These are phyloP conservation scores for Penicillium sp. DNA, from an alignment of 2,329 filamentous ascomycete species.

Conservation along the genomic window DNA sequence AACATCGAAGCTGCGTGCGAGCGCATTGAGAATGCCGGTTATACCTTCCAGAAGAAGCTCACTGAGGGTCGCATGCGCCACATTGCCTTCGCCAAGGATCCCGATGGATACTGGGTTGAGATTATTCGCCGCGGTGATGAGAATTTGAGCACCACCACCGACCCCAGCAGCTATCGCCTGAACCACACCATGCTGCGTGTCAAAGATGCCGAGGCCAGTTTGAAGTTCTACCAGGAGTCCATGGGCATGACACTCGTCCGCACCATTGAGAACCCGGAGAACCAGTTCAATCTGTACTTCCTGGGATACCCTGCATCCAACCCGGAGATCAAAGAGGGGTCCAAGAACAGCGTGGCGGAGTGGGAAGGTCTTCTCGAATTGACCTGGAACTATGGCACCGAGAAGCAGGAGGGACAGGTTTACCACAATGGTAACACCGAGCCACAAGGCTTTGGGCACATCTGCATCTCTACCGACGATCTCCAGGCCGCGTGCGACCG, in stretches of 20 bases:
- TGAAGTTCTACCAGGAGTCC: constrained; percentile 80
- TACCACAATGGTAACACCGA: constrained; percentile 93
- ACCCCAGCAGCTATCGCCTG: constrained; percentile 71
- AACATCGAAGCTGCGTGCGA: constrained; percentile 87
- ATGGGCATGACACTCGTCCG: constrained; percentile 85
- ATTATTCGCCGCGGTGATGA: constrained; percentile 69
- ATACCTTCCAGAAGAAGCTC: constrained; percentile 93
- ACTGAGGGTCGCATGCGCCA: constrained; percentile 81
- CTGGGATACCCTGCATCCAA: constrained; percentile 71
- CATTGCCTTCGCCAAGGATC: constrained; percentile 89
- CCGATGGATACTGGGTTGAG: constrained; percentile 74
- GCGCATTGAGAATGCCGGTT: constrained; percentile 84
- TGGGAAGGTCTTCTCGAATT: constrained; percentile 86
- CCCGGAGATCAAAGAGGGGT: constrained; percentile 51
- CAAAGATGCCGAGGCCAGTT: constrained; percentile 73
- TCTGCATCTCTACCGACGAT: constrained; percentile 85
- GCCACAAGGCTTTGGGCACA: constrained; percentile 92
- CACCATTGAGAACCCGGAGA: constrained; percentile 67
- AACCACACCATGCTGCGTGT: constrained; percentile 80
- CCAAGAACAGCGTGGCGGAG: constrained; percentile 61
- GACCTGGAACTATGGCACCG: constrained; percentile 76
- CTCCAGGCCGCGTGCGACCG: constrained; percentile 83
- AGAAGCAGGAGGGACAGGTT: constrained; percentile 76
- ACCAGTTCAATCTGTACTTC: constrained; percentile 89
- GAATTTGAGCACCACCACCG: constrained; percentile 70